Base-by-base conservation (phyloP, 805 yeast genomes). In the Pachysolen tannophilus region DNA sequence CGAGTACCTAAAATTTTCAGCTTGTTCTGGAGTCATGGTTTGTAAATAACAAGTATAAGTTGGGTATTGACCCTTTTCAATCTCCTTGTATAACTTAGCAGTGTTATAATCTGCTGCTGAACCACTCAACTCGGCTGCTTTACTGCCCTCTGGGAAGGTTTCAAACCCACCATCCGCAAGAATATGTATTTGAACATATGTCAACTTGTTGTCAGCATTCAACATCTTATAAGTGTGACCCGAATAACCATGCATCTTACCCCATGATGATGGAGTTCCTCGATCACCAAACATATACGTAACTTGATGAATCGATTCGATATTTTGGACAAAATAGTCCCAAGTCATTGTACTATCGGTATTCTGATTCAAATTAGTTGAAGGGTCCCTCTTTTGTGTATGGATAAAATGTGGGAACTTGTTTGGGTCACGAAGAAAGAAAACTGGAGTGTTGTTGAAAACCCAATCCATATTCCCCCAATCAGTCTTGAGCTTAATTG, bases 391-490 rank as follows among this genome's bases (percentile, higher is more conserved):
- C 67, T 78, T 78, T 58, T 76, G 83, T 16, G 83, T 72, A 61
- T 77, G 83, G 46, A 77, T 76, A 52, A 76, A 75, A 45, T 65
- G 65, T 8, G 81, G 77, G 62, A 77, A 77, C 62, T 76, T 75
- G 28, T 67, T 55, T 25, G 82, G 82, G 55, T 76, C 78, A 43
- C 82, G 65, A 40, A 77, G 61, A 58, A 76, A 76, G 53, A 76
- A 76, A 19, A 77, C 65, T 10, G 85, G 85, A 15, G 84, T 78
- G 60, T 78, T 78, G 61, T 76, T 78, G 64, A 73, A 75, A 15
- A 78, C 85, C 80, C 81, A 77, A 60, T 78, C 85, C 48, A 74
- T 57, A 55, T 69, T 72, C 35, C 85, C 85, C 50, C 75, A 78
- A 42, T 75, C 80, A 14, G 84, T 78, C 61, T 72, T 72, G 43